These are phyloP conservation scores for Fraxinus baroniana DNA, from an alignment of 305 asterid species.

Conservation along the genomic window DNA sequence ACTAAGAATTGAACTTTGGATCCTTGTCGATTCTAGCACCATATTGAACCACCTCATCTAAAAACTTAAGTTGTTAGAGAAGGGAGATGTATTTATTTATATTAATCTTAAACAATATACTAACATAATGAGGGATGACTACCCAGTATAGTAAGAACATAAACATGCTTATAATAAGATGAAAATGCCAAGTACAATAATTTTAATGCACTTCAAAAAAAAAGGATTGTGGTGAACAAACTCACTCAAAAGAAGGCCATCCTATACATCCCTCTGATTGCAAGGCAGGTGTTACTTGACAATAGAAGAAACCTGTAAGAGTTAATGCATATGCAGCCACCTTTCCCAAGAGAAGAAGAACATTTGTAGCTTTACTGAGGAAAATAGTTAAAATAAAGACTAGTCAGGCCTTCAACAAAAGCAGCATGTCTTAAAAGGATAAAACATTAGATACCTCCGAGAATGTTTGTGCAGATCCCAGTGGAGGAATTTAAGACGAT, in stretches of 20 bases:
- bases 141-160: neutral
- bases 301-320: constrained; percentile 85
- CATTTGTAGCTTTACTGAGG: constrained; percentile 87
- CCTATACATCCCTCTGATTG: constrained; percentile 53
- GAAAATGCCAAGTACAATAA: neutral
- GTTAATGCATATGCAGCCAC: constrained; percentile 91
- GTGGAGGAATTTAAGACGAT: constrained; percentile 89
- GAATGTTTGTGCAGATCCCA: constrained; percentile 97
- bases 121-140: neutral
- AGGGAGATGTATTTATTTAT: neutral
- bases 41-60: neutral
- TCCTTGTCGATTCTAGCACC: neutral
- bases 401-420: constrained; percentile 24
- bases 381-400: constrained; percentile 23
- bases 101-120: neutral
- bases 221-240: constrained; percentile 16
- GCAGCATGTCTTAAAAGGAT: constrained; percentile 11
- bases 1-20: neutral
- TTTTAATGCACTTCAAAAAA: neutral
- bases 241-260: constrained; percentile 69
- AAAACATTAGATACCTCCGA: constrained; percentile 54
- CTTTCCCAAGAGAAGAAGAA: constrained; percentile 74
- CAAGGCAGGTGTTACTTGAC: constrained; percentile 56
- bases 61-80: neutral
- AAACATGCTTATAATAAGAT: neutral